These are phyloP conservation scores for Periglandula ipomoeae DNA, from an alignment of 2,329 filamentous ascomycete species.

Conservation along the genomic window DNA sequence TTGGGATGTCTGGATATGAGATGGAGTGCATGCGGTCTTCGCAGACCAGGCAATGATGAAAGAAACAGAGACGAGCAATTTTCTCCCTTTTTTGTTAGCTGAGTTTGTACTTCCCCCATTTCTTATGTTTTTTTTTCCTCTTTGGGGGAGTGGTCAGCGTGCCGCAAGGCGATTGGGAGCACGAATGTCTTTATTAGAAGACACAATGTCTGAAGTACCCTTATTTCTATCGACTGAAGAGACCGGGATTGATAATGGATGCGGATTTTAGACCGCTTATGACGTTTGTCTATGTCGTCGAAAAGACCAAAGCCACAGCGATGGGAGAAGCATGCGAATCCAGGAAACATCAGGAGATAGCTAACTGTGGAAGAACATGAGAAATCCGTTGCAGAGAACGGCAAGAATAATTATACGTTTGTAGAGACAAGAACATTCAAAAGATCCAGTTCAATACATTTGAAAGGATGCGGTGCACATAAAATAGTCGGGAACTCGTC, in stretches of 20 bases:
- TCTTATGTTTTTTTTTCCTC: background rate
- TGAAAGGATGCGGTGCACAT: too few species aligned
- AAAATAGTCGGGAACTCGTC: too few species aligned
- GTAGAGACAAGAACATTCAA: background rate
- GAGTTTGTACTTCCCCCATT: background rate
- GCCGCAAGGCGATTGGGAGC: background rate
- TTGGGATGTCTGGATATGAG: conserved; percentile 2
- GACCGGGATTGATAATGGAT: background rate
- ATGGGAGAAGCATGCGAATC: background rate
- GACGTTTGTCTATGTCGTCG: background rate
- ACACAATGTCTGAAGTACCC: background rate
- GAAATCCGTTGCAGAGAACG: background rate
- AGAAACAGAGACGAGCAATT: background rate
- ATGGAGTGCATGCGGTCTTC: background rate
- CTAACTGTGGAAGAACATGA: too few species aligned
- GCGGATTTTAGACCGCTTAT: background rate
- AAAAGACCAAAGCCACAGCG: background rate
- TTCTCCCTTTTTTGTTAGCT: background rate
- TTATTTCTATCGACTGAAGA: background rate
- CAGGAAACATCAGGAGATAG: too few species aligned
- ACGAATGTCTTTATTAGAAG: conserved; percentile 1
- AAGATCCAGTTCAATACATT: background rate
- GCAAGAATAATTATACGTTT: background rate
- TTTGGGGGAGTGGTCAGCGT: background rate
- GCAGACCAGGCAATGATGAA: background rate